Percentiles rank a stretch among this genome's conserved stretches.
Conservation (phyloP, 352 stramenopile genomes). For the Globisporangium canariense region DNA sequence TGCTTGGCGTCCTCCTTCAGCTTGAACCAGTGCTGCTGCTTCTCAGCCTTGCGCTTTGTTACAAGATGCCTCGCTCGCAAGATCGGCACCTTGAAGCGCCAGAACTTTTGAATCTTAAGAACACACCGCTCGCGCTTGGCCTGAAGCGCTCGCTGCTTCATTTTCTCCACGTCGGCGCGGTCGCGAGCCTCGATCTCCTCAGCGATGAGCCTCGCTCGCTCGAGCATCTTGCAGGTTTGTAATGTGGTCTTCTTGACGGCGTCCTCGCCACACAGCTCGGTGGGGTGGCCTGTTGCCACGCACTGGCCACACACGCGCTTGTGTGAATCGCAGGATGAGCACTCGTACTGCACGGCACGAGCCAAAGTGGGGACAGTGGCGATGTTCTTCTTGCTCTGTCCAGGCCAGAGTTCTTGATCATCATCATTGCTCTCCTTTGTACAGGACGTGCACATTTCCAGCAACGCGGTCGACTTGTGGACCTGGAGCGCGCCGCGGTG, state of each 20-base stretch:
- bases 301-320: conserved; percentile 43
- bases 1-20: conserved; percentile 28
- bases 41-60: conserved; percentile 19
- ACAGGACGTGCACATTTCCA: conserved; percentile 49
- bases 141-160: conserved; percentile 24
- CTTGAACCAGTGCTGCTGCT: conserved; percentile 38
- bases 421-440: conserved; percentile 1
- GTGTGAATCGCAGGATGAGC: conserved; percentile 23
- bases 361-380: background rate
- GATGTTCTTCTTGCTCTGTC: background rate
- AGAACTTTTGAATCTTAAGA: conserved; percentile 54
- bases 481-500: conserved; percentile 36
- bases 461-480: conserved; percentile 34
- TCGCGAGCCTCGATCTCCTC: conserved; percentile 42
- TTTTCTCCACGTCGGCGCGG: conserved; percentile 43
- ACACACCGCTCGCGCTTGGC: conserved; percentile 27
- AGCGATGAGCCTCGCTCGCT: conserved; percentile 28
- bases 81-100: conserved; percentile 33
- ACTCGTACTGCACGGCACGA: conserved; percentile 50
- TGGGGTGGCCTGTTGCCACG: conserved; percentile 33
- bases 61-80: conserved; percentile 27
- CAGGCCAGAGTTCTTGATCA: background rate
- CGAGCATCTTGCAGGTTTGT: conserved; percentile 39
- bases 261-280: conserved; percentile 38
- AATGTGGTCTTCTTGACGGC: conserved; percentile 25